A percentile compares a stretch with the other conserved stretches of the same genome.
These are phyloP conservation scores for Thalassiosira hispida DNA, from an alignment of 352 stramenopile genomes.

Conservation along the genomic window DNA sequence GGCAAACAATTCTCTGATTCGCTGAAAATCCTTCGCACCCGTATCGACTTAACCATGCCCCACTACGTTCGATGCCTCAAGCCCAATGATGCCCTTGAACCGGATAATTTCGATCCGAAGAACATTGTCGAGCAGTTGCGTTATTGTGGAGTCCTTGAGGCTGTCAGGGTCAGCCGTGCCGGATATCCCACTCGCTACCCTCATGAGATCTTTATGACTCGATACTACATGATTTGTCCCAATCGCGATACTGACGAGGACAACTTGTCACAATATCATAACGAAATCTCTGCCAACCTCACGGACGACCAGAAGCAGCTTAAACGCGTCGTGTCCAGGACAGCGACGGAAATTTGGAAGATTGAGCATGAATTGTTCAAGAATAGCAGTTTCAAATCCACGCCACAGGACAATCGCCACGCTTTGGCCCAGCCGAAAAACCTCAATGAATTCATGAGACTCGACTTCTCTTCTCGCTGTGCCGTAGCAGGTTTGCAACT, in stretches of 20 bases:
- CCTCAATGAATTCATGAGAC: slow-evolving; percentile 70
- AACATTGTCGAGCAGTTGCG: slow-evolving; percentile 97
- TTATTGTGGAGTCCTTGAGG: slow-evolving; percentile 96
- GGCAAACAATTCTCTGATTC: slow-evolving; percentile 93
- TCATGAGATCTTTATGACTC: slow-evolving; percentile 84
- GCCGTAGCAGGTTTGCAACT: slow-evolving; percentile 87
- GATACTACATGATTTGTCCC: slow-evolving; percentile 53
- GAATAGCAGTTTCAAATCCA: neutral
- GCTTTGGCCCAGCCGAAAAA: slow-evolving; percentile 68
- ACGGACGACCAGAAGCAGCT: slow-evolving; percentile 66
- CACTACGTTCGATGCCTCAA: slow-evolving; percentile 99
- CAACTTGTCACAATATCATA: slow-evolving; percentile 54
- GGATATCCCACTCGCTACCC: slow-evolving; percentile 94
- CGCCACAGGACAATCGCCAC: slow-evolving; percentile 35
- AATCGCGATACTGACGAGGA: slow-evolving; percentile 46
- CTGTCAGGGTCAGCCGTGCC: slow-evolving; percentile 92
- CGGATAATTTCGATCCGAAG: slow-evolving; percentile 91
- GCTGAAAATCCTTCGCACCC: slow-evolving; percentile 90
- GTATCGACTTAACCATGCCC: slow-evolving; percentile 93
- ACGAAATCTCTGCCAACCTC: slow-evolving; percentile 46
- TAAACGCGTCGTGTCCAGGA: slow-evolving; percentile 79
- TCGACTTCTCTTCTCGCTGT: slow-evolving; percentile 82
- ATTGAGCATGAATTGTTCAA: slow-evolving; percentile 69
- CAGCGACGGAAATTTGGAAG: slow-evolving; percentile 81
- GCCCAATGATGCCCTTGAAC: slow-evolving; percentile 93